Evolutionary conservation across 1,139 yeast species (phyloP), one percentile per base, ranked within the genome.

Genomic region (Arxiozyma slooffiae): DNA sequence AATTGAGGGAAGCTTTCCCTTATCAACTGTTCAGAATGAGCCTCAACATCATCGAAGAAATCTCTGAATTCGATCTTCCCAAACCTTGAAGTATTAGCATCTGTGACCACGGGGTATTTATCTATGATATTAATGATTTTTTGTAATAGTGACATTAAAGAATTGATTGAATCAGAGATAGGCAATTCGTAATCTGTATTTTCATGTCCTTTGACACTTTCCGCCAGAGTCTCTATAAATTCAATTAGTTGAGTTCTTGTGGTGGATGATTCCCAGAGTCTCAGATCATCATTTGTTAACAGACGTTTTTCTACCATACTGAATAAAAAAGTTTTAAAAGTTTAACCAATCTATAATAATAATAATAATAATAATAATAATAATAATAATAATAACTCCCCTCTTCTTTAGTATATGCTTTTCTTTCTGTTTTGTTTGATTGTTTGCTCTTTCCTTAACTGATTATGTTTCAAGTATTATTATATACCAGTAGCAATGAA

Each of bases 61-160:
- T 81, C 90, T 46, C 85, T 74, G 67, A 92, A 92, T 64, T 92
- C 97, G 11, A 80, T 73, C 61, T 94, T 94, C 1, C 99, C 99
- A 65, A 92, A 92, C 55, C 99, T 73, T 8, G 96, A 85, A 1
- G 77, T 69, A 51, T 79, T 77, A 6, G 61, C 57, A 53, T 84
- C 92, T 69, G 36, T 23, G 4, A 70, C 64, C 0, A 95, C 90
- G 0, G 97, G 97, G 61, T 85, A 79, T 1, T 61, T 57, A 2
- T 73, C 73, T 0, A 85, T 75, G 0, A 79, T 63, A 0, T 44
- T 53, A 2, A 71, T 68, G 0, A 89, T 75, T 1, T 68, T 59
- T 5, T 74, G 73, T 17, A 90, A 64, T 0, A 81, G 54, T 0
- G 55, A 55, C 17, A 75, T 52, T 3, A 84, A 53, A 0, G 67